Conservation (phyloP, 345 rosid genomes). For the Erodium maritimum region DNA sequence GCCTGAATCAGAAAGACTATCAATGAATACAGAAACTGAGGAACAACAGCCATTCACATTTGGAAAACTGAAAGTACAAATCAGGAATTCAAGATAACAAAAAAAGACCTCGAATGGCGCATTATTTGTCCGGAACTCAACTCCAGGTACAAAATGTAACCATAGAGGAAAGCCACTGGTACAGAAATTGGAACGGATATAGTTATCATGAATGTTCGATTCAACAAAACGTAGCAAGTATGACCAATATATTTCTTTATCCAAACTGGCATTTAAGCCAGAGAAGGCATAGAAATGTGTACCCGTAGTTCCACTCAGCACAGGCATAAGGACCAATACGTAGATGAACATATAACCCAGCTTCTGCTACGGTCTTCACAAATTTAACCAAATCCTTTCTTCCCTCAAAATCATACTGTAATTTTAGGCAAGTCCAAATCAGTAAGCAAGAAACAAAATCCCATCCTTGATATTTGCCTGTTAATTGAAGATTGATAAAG, state of each 20-base stretch:
- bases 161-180: conserved; percentile 90
- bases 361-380: conserved; percentile 63
- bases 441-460: background rate
- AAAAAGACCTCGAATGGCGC: conserved; percentile 67
- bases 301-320: conserved; percentile 99
- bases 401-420: conserved; percentile 81
- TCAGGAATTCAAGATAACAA: background rate
- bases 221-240: background rate
- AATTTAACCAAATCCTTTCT: conserved; percentile 78
- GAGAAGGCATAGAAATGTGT: background rate
- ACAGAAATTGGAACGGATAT: background rate
- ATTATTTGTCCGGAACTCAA: conserved; percentile 76
- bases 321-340: conserved; percentile 98
- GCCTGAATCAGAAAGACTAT: conserved; percentile 21
- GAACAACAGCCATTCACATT: background rate
- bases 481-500: no score
- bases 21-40: background rate
- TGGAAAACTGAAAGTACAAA: background rate
- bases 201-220: no score
- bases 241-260: background rate
- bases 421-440: background rate
- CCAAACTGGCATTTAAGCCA: no score
- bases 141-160: conserved; percentile 80
- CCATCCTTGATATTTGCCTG: background rate
- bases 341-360: conserved; percentile 83